Conservation (phyloP, 768 basidiomycete genomes). For the Imleria badia region DNA sequence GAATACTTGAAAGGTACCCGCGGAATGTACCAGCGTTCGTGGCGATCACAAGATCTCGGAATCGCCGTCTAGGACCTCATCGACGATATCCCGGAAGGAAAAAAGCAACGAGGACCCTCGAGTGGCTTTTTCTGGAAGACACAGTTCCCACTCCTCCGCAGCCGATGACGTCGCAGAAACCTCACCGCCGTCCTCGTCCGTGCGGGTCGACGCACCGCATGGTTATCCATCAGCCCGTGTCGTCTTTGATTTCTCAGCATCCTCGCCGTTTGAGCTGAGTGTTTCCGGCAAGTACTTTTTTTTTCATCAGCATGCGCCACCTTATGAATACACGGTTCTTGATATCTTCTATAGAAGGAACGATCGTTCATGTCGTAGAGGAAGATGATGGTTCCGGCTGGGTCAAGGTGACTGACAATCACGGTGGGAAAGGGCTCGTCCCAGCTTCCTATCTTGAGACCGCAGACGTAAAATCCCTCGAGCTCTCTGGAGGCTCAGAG, state of each 20-base stretch:
- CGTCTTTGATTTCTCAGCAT: conserved; percentile 71
- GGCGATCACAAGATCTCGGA: conserved; percentile 28
- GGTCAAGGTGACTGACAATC: conserved; percentile 67
- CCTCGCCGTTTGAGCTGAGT: conserved; percentile 74
- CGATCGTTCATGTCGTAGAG: conserved; percentile 64
- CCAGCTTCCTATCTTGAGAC: conserved; percentile 78
- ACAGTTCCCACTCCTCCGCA: conserved; percentile 6
- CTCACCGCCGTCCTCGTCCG: conserved; percentile 59
- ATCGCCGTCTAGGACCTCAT: conserved; percentile 30
- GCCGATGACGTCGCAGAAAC: conserved; percentile 16
- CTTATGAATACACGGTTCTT: conserved; percentile 11
- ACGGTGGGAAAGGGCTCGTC: conserved; percentile 68
- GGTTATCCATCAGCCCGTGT: conserved; percentile 55
- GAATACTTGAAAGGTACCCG: conserved; percentile 55
- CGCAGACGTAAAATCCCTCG: conserved; percentile 27
- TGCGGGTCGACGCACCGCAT: conserved; percentile 40
- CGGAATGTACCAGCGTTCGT: conserved; percentile 52
- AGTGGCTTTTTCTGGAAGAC: conserved; percentile 4
- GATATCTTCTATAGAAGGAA: conserved; percentile 50
- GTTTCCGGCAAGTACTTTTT: conserved; percentile 50
- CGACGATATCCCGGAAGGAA: conserved; percentile 35
- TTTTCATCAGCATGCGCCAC: conserved; percentile 3
- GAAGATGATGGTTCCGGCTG: conserved; percentile 86
- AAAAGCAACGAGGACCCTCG: conserved; percentile 21
- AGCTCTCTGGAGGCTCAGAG: conserved; percentile 12